phyloP scores from a whole-genome alignment of 2,329 filamentous ascomycete species.

The Colletotrichum eleusines region DNA sequence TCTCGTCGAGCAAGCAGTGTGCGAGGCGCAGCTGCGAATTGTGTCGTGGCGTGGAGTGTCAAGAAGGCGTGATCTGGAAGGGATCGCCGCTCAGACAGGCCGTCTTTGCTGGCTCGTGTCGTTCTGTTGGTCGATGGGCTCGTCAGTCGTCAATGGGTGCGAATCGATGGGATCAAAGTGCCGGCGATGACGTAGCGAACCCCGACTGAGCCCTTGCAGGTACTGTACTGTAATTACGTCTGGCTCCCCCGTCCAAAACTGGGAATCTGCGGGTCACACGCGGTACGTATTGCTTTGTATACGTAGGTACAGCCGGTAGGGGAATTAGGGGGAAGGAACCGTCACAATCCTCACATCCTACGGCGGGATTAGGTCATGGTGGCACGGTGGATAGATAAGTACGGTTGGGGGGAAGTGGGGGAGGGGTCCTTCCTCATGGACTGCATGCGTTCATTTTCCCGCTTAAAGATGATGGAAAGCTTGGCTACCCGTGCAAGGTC shows the following conservation, averaged over 20 bases:
- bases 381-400: conserved; percentile 22
- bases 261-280: background rate
- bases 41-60: background rate
- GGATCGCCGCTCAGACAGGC: background rate
- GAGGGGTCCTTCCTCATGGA: conserved; percentile 7
- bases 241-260: conserved; percentile 35
- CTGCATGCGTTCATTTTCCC: background rate
- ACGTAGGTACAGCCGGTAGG: too few relatives aligned
- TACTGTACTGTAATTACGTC: too few relatives aligned
- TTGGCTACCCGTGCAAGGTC: background rate
- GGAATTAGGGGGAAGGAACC: background rate
- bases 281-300: background rate
- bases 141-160: background rate
- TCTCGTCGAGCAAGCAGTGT: background rate
- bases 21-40: background rate
- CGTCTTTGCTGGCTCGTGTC: background rate
- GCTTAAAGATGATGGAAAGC: background rate
- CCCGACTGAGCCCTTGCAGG: too few relatives aligned
- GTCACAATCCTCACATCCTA: background rate
- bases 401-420: conserved; percentile 24
- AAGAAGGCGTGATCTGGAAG: background rate
- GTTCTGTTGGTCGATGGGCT: background rate
- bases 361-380: conserved; percentile 28
- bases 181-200: background rate
- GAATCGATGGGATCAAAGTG: background rate